Base-by-base conservation (phyloP, 306 rosid species). In the Casuarina cunninghamiana region DNA sequence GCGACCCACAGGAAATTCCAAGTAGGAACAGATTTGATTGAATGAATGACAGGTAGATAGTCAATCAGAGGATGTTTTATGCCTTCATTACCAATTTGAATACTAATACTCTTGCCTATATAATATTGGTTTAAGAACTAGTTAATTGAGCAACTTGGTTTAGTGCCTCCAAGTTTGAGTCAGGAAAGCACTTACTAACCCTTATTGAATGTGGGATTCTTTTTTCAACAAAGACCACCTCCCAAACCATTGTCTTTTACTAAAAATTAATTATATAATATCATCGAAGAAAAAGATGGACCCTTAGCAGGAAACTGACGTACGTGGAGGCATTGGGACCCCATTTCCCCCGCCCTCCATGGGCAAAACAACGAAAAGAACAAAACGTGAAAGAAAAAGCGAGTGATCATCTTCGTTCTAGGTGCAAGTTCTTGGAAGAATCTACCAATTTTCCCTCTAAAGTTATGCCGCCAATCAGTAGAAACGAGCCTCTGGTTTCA, bases 141-240 rank as follows among this genome's bases (percentile, higher is more conserved):
- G 43, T 37, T 62, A 62, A 62, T 62, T 37, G 13, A 62, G 44
- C 69, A 62, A 62, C 39, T 62, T 62, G 69, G 69, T 62, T 62
- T 62, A 62, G 69, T 62, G 44, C 69, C 19, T 44, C 69, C 5
- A 62, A 10, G 35, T 12, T 62, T 62, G 69, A 62, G 45, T 62
- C 69, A 62, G 4, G 69, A 62, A 37, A 35, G 69, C 69, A 62
- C 69, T 37, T 35, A 62, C 69, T 37, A 62, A 62, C 37, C 69
- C 16, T 62, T 12, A n/a, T 62, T 62, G 16, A 37, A 62, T 62
- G 16, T 11, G 38, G 69, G 43, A 37, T 62, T 57, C 19, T 58
- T 58, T 21, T 58, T 26, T 21, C 5, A 26, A 26, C 32, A 26
- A 26, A 26, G 1, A 26, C 32, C 32, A 26, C 32, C 32, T 26